Percentiles rank a stretch among this genome's conserved stretches.
These are phyloP conservation scores for Aspergillus neoniger DNA, from an alignment of 2,329 filamentous ascomycete genomes.

Conservation along the genomic window DNA sequence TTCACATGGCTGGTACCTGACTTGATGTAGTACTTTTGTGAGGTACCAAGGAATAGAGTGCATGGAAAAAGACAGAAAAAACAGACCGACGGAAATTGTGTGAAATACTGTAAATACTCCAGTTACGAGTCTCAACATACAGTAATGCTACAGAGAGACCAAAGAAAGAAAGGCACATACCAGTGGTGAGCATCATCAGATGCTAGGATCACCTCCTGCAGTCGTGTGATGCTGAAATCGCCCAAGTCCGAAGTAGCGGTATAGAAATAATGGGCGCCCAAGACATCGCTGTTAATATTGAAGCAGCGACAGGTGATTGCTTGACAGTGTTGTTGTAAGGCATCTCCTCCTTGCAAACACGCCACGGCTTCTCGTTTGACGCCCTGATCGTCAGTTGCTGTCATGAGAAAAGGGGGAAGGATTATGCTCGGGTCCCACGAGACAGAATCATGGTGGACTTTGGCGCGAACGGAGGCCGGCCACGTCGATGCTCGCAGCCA, in stretches of 20 bases:
- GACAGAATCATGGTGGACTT: slow-evolving; percentile 13
- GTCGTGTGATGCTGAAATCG: slow-evolving; percentile 24
- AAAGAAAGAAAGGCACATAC: slow-evolving; percentile 3
- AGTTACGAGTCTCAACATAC: not conserved
- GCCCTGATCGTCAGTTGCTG: slow-evolving; percentile 6
- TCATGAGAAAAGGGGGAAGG: slow-evolving; percentile 18
- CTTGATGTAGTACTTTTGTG: slow-evolving; percentile 5
- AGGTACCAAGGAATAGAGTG: not conserved
- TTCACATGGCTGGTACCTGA: not conserved
- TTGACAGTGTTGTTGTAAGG: not conserved
- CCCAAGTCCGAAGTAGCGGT: slow-evolving; percentile 22
- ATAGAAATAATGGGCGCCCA: slow-evolving; percentile 11
- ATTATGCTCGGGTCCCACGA: slow-evolving; percentile 13
- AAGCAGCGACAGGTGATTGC: not conserved
- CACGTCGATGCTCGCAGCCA: slow-evolving; percentile 22
- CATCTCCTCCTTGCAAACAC: not conserved
- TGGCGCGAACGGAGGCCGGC: slow-evolving; percentile 21
- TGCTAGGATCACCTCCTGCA: slow-evolving; percentile 9
- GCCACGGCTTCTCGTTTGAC: slow-evolving; percentile 10
- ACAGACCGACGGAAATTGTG: not conserved
- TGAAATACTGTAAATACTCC: not conserved
- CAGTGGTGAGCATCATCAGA: slow-evolving; percentile 8
- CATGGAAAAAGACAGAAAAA: not conserved
- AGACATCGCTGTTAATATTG: not conserved
- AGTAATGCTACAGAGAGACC: not conserved